Percentiles rank a stretch among this genome's conserved stretches.
phyloP scores from a whole-genome alignment of 345 rosid species.

The Nephelium lappaceum region DNA sequence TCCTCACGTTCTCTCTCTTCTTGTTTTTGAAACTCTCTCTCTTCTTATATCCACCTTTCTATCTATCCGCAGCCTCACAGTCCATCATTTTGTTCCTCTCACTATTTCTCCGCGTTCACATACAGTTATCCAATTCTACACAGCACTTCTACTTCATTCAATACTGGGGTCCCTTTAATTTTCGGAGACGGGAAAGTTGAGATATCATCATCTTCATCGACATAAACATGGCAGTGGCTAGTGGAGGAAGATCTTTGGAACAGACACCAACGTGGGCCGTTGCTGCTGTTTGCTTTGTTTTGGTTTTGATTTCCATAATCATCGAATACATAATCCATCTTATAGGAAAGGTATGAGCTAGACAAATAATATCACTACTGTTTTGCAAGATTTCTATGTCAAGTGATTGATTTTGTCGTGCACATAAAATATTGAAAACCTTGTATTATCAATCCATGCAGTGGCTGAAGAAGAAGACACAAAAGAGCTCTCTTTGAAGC shows the following conservation, averaged over 20 bases:
- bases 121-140: neutral
- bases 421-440: too few relatives aligned
- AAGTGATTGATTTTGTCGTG: neutral
- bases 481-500: conserved; percentile 79
- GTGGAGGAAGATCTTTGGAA: conserved; percentile 56
- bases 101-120: neutral
- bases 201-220: neutral
- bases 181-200: neutral
- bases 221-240: conserved; percentile 47
- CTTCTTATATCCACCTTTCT: neutral
- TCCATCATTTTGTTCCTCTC: too few relatives aligned
- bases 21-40: too few relatives aligned
- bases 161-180: neutral
- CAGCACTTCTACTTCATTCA: too few relatives aligned
- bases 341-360: conserved; percentile 57
- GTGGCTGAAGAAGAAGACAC: conserved; percentile 70
- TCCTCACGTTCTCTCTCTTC: neutral
- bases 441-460: conserved; percentile 24
- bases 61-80: neutral
- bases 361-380: neutral
- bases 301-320: conserved; percentile 51
- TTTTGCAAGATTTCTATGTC: neutral
- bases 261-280: conserved; percentile 78
- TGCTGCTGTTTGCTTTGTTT: conserved; percentile 58
- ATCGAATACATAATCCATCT: conserved; percentile 62